These are phyloP conservation scores for Phytophthora quininea DNA, from an alignment of 352 stramenopile species.

Conservation along the genomic window DNA sequence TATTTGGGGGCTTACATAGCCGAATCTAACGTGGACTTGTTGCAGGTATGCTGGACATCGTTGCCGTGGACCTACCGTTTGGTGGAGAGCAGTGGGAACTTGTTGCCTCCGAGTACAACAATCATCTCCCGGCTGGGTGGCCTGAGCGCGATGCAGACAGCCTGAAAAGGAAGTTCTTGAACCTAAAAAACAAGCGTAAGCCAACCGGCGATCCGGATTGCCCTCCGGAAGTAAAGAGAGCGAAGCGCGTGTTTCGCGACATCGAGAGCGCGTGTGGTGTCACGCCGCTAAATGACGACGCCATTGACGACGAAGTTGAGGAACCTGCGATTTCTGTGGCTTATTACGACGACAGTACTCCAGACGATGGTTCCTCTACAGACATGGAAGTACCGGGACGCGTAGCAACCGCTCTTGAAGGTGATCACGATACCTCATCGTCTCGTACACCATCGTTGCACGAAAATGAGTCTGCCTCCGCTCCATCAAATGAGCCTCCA, in stretches of 20 bases:
- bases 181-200: slow-evolving; percentile 5
- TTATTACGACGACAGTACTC: not conserved
- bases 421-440: too few relatives aligned
- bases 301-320: not conserved
- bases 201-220: not conserved
- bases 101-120: not conserved
- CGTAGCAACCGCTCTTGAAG: too few relatives aligned
- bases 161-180: slow-evolving; percentile 8
- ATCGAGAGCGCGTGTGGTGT: slow-evolving; percentile 1
- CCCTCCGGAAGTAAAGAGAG: not conserved
- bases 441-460: too few relatives aligned
- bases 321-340: not conserved
- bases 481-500: too few relatives aligned
- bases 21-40: not conserved
- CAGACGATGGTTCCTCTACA: not conserved
- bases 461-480: too few relatives aligned
- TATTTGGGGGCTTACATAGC: not conserved
- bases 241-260: not conserved
- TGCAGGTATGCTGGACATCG: not conserved
- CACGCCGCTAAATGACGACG: not conserved
- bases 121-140: not conserved
- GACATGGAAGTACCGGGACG: not conserved
- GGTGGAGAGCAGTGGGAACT: not conserved
- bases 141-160: slow-evolving; percentile 4
- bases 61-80: not conserved